phyloP scores from a whole-genome alignment of 2,329 filamentous ascomycete genomes.

The Scortechinia acanthostroma region DNA sequence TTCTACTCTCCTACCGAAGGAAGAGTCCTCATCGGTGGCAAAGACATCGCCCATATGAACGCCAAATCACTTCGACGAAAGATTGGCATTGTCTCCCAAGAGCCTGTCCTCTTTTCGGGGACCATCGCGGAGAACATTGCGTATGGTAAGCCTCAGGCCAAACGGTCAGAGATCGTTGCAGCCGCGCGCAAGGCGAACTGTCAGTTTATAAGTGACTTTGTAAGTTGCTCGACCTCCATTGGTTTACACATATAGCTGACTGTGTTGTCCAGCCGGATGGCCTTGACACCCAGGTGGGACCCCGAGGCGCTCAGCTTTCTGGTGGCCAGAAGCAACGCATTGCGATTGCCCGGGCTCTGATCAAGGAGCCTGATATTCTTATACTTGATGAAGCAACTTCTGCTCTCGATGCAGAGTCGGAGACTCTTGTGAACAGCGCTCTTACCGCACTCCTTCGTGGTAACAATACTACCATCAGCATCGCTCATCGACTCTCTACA shows the following conservation, averaged over 20 bases:
- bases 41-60: slow-evolving; percentile 80
- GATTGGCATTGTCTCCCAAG: slow-evolving; percentile 91
- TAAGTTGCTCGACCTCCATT: background rate
- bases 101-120: slow-evolving; percentile 85
- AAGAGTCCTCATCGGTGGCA: slow-evolving; percentile 73
- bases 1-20: slow-evolving; percentile 83
- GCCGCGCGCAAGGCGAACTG: slow-evolving; percentile 92
- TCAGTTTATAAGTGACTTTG: slow-evolving; percentile 87
- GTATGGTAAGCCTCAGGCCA: slow-evolving; percentile 78
- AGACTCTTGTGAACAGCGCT: slow-evolving; percentile 91
- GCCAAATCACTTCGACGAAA: slow-evolving; percentile 85
- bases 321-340: slow-evolving; percentile 97
- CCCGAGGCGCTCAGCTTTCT: slow-evolving; percentile 84
- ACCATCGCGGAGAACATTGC: slow-evolving; percentile 83
- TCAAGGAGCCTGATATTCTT: slow-evolving; percentile 93
- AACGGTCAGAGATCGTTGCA: slow-evolving; percentile 71
- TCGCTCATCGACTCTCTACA: slow-evolving; percentile 88
- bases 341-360: slow-evolving; percentile 85
- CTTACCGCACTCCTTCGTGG: slow-evolving; percentile 74
- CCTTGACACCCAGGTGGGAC: slow-evolving; percentile 86
- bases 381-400: slow-evolving; percentile 96
- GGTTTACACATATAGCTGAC: background rate
- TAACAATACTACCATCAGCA: slow-evolving; percentile 93
- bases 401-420: slow-evolving; percentile 89
- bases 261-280: slow-evolving; percentile 67